Evolutionary conservation across 2,329 filamentous ascomycete genomes (phyloP), one percentile per base, ranked within the genome.

Genomic region (Leptographium lundbergii): DNA sequence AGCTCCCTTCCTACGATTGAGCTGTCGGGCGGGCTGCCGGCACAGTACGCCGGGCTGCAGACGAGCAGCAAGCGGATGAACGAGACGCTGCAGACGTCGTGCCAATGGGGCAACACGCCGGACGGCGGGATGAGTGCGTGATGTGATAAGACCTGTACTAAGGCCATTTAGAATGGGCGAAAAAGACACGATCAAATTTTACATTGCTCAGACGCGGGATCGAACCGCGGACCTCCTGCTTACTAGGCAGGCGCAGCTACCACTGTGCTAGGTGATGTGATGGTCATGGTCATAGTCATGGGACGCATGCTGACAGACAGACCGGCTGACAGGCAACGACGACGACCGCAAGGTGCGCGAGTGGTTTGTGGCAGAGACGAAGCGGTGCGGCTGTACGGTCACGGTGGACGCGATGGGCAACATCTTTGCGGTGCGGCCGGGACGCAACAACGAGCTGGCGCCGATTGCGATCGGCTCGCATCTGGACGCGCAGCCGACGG

Each of bases 341-440:
- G 76, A 82, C 7, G 89, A 92, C 68, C 88, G 85, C 67, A 71
- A 80, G 65, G 87, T 80, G 17, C 81, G 89, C 47, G 82, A 88
- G 68, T 94, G 88, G 88, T 91, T 94, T 63, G 77, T 84, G 0
- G 69, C 82, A n/a, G 84, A 82, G 0, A 82, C 1, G 72, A 81
- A 65, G 74, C 72, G 0, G 72, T 91, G 82, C 0, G 86, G 85
- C 11, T 92, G 88, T 68, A 75, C 77, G 3, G 76, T 88, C 9
- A 85, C 78, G 0, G 71, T 89, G 1, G 89, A 94, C 67, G 75
- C 81, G 29, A 91, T 92, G 81, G 88, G 88, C 24, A 94, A 92
- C 64, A 87, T 87, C 61, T 94, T 92, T 68, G 87, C 88, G 0
- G 76, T 89, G 4, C 79, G 85, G 3, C 80, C 83, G 3, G 88